These are phyloP conservation scores for Polyporus tsugae DNA, from an alignment of 1,284 basidiomycete species.

Conservation along the genomic window DNA sequence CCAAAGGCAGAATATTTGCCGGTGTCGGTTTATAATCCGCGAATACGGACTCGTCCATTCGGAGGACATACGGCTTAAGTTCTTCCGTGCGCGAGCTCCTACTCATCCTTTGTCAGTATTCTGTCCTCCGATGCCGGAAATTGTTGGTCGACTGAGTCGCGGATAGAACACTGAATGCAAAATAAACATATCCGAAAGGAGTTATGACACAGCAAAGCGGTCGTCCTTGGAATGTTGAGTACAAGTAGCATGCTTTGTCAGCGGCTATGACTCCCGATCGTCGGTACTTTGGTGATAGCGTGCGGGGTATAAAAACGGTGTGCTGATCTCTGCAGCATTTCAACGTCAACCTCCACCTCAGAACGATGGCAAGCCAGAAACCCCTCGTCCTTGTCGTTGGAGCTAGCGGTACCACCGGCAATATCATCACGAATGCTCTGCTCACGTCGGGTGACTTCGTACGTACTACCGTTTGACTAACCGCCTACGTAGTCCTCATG, in stretches of 20 bases:
- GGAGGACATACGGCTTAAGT: no score
- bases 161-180: not conserved
- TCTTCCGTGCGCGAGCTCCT: not conserved
- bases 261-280: not conserved
- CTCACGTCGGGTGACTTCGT: constrained; percentile 29
- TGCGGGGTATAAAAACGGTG: not conserved
- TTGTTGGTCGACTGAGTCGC: not conserved
- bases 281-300: not conserved
- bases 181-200: no score
- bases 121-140: not conserved
- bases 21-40: no score
- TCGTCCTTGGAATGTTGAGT: no score
- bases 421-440: constrained; percentile 28
- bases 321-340: not conserved
- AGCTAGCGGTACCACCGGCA: constrained; percentile 33
- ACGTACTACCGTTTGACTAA: constrained; percentile 1
- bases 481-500: no score
- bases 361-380: constrained; percentile 10
- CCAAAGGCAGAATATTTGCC: no score
- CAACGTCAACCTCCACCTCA: not conserved
- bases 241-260: constrained; percentile 4
- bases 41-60: no score
- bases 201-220: no score
- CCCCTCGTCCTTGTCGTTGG: constrained; percentile 36
- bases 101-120: not conserved